Conservation (phyloP, 2,329 filamentous ascomycete species). For the Rugonectria rugulosa region DNA sequence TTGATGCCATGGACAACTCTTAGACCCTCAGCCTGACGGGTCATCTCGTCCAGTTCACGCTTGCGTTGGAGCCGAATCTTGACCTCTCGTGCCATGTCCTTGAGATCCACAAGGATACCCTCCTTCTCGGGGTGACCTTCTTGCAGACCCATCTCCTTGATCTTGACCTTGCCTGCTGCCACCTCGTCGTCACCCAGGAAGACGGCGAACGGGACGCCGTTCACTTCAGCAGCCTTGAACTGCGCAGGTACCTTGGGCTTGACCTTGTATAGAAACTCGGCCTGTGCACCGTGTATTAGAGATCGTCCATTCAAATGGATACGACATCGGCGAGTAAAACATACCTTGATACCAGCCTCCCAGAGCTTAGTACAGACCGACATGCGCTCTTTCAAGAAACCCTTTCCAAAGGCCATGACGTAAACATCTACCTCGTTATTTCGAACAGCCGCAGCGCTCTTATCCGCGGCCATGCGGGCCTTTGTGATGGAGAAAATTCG, state of each 20-base stretch:
- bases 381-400: conserved; percentile 86
- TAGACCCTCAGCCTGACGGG: conserved; percentile 53
- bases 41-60: conserved; percentile 53
- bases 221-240: conserved; percentile 87
- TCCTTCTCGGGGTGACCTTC: conserved; percentile 92
- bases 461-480: conserved; percentile 69
- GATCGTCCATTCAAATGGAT: conserved; percentile 2
- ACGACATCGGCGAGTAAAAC: conserved; percentile 19
- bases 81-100: conserved; percentile 69
- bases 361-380: conserved; percentile 78
- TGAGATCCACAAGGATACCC: conserved; percentile 75
- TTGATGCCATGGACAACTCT: conserved; percentile 57
- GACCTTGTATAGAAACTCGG: conserved; percentile 88
- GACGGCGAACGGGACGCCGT: conserved; percentile 82
- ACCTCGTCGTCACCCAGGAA: conserved; percentile 94
- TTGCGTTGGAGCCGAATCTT: conserved; percentile 54
- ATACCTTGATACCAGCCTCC: conserved; percentile 85
- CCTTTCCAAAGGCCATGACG: conserved; percentile 94
- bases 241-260: conserved; percentile 90
- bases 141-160: conserved; percentile 79
- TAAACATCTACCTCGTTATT: conserved; percentile 85
- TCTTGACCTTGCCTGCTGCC: conserved; percentile 80
- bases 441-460: conserved; percentile 54
- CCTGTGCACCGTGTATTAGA: conserved; percentile 50
- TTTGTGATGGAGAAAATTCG: conserved; percentile 94